These are phyloP conservation scores for Moelleriella libera DNA, from an alignment of 2,329 filamentous ascomycete genomes.

Conservation along the genomic window DNA sequence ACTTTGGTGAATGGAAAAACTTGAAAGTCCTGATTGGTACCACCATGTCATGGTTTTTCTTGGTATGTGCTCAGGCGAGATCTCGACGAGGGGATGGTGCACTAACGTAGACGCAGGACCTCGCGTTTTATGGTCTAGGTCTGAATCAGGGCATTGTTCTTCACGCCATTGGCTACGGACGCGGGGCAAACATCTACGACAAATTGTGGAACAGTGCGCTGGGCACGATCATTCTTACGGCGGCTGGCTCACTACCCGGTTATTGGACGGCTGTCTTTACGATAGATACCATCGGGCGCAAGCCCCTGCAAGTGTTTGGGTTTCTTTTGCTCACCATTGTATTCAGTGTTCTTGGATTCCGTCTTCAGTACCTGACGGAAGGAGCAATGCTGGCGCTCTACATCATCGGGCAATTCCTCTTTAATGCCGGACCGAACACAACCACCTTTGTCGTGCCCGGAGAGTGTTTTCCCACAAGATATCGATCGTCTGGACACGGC, in stretches of 20 bases:
- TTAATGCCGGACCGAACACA: constrained; percentile 52
- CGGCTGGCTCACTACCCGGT: constrained; percentile 64
- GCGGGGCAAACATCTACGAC: constrained; percentile 49
- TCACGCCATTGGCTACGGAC: constrained; percentile 55
- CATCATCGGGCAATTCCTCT: constrained; percentile 50
- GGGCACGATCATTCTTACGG: constrained; percentile 64
- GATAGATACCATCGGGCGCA: constrained; percentile 64
- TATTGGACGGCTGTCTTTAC: constrained; percentile 66
- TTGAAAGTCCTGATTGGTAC: constrained; percentile 61
- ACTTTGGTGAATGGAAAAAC: constrained; percentile 58
- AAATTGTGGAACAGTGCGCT: constrained; percentile 59
- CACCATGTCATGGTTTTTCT: constrained; percentile 69
- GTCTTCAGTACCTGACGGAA: constrained; percentile 32
- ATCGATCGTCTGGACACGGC: constrained; percentile 48
- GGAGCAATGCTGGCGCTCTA: constrained; percentile 44
- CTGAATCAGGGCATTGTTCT: constrained; percentile 66
- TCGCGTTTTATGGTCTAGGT: constrained; percentile 55
- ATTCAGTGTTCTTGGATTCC: constrained; percentile 50
- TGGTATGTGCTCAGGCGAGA: constrained; percentile 24
- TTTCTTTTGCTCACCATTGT: constrained; percentile 47
- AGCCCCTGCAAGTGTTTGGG: constrained; percentile 55
- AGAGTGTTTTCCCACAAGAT: constrained; percentile 51
- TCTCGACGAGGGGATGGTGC: not conserved
- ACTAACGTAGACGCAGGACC: constrained; percentile 29
- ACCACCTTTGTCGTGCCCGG: constrained; percentile 52